Evolutionary conservation across 2,329 filamentous ascomycete species (phyloP), one percentile per base, ranked within the genome.

Genomic region (Cercospora canescens): DNA sequence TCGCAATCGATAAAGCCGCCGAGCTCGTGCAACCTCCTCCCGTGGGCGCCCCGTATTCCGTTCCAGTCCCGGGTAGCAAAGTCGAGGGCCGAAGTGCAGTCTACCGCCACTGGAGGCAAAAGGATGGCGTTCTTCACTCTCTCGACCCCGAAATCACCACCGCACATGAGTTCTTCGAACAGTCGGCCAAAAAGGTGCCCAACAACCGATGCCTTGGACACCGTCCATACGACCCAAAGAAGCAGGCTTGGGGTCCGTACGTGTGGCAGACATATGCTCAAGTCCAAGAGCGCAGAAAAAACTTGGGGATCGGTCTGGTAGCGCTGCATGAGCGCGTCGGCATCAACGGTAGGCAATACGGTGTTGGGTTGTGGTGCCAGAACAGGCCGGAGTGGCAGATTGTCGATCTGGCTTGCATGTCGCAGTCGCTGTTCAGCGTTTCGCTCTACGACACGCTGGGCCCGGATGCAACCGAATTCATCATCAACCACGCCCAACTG

Each of bases 401-500:
- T 67, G 87, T 89, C 63, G 94, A 98, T 83, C 82, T 98, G 75
- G 95, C 88, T 41, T 89, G 91, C 77, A 88, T 92, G 81, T 95
- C 93, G 12, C 95, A 98, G 79, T 88, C 90, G 7, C 87, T 98
- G 32, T 98, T 86, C 81, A 92, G 91, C 24, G 93, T 99, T 63
- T 97, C 94, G 5, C 89, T 99, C 59, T 99, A 99, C 83, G 95
- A 98, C 79, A 97, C 94, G 12, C 87, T 99, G 5, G 94, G 94
- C 9, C 90, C 94, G 12, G 92, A 97, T 71, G 88, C 94, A 2
- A 94, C 92, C 64, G 93, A 98, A 81, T 98, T 92, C 81, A 97
- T 99, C 79, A 91, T 98, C 82, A 96, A 96, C 80, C 94, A 98
- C 78, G 88, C 93, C 62, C 86, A 89, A 68, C 82, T 98, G 64